These are phyloP conservation scores for Solanum hybrid DNA, from an alignment of 305 asterid species.

Conservation along the genomic window DNA sequence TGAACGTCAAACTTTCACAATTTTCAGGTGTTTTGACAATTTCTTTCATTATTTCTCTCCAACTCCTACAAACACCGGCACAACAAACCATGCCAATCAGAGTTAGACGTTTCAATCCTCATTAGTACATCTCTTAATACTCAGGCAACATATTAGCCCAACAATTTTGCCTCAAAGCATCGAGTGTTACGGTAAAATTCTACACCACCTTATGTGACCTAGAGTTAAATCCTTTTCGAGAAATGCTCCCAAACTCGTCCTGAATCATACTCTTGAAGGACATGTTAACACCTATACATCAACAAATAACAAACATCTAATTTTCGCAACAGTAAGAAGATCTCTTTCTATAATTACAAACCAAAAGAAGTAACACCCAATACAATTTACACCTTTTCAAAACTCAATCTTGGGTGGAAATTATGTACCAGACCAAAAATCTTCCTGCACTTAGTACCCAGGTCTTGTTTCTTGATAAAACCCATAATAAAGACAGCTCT, in stretches of 20 bases:
- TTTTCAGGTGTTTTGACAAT: constrained; percentile 45
- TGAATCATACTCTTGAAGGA: constrained; percentile 60
- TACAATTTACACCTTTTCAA: background rate
- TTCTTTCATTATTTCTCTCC: constrained; percentile 74
- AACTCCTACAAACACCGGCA: constrained; percentile 38
- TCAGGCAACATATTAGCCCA: background rate
- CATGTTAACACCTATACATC: constrained; percentile 25
- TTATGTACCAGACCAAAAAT: background rate
- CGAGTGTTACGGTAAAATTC: background rate
- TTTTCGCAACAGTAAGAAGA: background rate
- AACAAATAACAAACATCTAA: background rate
- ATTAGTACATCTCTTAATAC: background rate
- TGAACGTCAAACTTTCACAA: constrained; percentile 62
- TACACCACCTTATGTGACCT: constrained; percentile 23
- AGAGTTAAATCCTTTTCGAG: constrained; percentile 67
- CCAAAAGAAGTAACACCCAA: background rate
- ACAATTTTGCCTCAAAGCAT: background rate
- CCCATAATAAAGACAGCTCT: background rate
- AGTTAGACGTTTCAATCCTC: background rate
- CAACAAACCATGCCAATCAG: background rate
- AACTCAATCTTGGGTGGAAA: background rate
- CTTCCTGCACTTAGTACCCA: background rate
- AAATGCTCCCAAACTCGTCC: constrained; percentile 64
- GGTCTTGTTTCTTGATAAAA: background rate
- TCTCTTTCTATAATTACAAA: too few species aligned